phyloP scores from a whole-genome alignment of 2,329 filamentous ascomycete genomes.

The Phyllosticta citriasiana region DNA sequence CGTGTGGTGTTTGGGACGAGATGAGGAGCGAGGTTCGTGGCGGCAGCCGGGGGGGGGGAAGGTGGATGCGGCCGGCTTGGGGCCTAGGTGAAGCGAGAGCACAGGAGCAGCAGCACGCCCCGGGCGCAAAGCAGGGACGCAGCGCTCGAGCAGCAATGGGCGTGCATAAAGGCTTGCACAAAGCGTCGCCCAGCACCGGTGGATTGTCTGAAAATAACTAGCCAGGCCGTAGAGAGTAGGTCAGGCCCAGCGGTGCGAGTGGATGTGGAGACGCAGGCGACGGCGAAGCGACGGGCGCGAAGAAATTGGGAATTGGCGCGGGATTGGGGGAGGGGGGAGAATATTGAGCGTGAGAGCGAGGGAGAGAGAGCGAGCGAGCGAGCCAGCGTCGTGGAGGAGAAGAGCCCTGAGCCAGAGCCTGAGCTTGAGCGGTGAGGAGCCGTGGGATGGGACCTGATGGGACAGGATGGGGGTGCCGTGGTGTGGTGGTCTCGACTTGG shows the following conservation, averaged over 20 bases:
- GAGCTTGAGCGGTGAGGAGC: no score
- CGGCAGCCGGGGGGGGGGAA: constrained; percentile 7
- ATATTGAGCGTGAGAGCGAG: no score
- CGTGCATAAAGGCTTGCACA: neutral
- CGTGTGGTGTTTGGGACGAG: constrained; percentile 15
- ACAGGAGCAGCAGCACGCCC: constrained; percentile 9
- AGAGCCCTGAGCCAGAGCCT: no score
- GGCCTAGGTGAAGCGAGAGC: constrained; percentile 8
- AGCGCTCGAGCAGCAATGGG: neutral
- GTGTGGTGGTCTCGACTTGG: neutral
- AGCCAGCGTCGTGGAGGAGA: no score
- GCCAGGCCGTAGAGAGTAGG: neutral
- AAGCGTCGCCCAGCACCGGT: neutral
- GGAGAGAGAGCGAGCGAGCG: no score
- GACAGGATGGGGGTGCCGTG: neutral
- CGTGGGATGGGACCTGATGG: neutral
- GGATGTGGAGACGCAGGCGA: neutral
- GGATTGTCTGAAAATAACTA: neutral
- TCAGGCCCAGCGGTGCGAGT: neutral
- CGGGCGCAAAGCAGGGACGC: constrained; percentile 9
- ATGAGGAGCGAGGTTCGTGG: constrained; percentile 11
- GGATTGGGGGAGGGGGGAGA: neutral
- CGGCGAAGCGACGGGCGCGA: neutral
- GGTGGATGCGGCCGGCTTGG: constrained; percentile 5
- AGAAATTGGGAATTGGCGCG: neutral